A percentile compares a stretch with the other conserved stretches of the same genome.
Conservation (phyloP, 345 rosid species). For the Noccaea bulbosa region DNA sequence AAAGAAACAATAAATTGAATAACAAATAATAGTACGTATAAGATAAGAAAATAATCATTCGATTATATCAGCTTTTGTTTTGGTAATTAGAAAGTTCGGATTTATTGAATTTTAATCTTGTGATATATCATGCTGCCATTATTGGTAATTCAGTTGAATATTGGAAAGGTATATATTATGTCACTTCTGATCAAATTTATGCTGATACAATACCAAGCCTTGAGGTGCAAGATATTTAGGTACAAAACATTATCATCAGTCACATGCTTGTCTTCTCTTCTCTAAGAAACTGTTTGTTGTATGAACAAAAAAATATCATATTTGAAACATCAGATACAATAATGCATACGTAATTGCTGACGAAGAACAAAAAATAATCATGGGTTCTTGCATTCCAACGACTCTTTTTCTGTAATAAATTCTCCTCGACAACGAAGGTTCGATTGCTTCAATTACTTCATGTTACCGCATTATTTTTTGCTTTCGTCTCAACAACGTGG, state of each 20-base stretch:
- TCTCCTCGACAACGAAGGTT: slow-evolving; percentile 13
- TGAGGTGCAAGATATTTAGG: slow-evolving; percentile 12
- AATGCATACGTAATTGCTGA: slow-evolving; percentile 16
- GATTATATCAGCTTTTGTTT: no score
- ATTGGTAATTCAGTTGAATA: no score
- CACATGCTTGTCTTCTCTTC: background rate
- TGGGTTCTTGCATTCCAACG: slow-evolving; percentile 4
- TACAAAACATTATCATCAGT: background rate
- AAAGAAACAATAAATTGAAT: background rate
- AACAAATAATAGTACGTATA: background rate
- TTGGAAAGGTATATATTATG: no score
- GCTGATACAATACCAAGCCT: background rate
- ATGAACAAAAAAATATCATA: background rate
- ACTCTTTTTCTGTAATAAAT: background rate
- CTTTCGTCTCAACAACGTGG: background rate
- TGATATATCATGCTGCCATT: no score
- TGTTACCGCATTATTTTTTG: background rate
- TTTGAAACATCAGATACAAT: slow-evolving; percentile 3
- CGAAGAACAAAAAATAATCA: slow-evolving; percentile 10
- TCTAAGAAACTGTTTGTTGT: background rate
- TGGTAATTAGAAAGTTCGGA: no score
- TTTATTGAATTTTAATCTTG: no score
- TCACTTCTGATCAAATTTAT: no score
- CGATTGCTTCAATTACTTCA: slow-evolving; percentile 21
- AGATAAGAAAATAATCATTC: no score